Conservation (phyloP, 805 yeast species). For the Wickerhamiella kazuoi region DNA sequence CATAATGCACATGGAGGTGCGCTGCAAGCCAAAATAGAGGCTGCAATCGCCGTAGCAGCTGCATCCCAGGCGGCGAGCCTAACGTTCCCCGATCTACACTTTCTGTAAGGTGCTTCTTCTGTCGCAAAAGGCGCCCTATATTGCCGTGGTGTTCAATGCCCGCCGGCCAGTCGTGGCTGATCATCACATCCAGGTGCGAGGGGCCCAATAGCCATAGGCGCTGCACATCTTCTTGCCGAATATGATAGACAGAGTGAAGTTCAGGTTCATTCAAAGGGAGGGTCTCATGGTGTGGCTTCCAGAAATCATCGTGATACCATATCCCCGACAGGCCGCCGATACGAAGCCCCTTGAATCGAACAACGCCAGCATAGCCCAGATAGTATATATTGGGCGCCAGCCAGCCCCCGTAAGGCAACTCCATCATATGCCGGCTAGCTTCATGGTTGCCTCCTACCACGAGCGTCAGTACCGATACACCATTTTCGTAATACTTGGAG, state of each 20-base stretch:
- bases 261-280: constrained; percentile 30
- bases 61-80: constrained; percentile 56
- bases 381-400: constrained; percentile 77
- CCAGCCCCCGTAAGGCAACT: constrained; percentile 77
- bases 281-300: constrained; percentile 25
- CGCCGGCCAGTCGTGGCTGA: constrained; percentile 92
- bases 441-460: constrained; percentile 96
- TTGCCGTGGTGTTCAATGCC: constrained; percentile 56
- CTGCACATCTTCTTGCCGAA: constrained; percentile 40
- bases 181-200: constrained; percentile 31
- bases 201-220: constrained; percentile 26
- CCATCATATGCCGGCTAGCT: constrained; percentile 57
- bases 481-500: constrained; percentile 39
- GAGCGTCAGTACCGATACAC: constrained; percentile 61
- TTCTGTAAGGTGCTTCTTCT: constrained; percentile 47
- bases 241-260: constrained; percentile 52
- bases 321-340: constrained; percentile 81
- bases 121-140: constrained; percentile 27
- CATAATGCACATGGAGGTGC: constrained; percentile 64
- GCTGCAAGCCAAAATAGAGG: constrained; percentile 79
- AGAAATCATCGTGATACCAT: constrained; percentile 36
- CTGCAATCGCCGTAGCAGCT: constrained; percentile 32
- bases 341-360: constrained; percentile 58
- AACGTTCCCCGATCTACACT: constrained; percentile 44
- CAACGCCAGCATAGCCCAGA: constrained; percentile 57